Conservation (phyloP, 352 stramenopile species). For the Globisporangium uncinulatum region DNA sequence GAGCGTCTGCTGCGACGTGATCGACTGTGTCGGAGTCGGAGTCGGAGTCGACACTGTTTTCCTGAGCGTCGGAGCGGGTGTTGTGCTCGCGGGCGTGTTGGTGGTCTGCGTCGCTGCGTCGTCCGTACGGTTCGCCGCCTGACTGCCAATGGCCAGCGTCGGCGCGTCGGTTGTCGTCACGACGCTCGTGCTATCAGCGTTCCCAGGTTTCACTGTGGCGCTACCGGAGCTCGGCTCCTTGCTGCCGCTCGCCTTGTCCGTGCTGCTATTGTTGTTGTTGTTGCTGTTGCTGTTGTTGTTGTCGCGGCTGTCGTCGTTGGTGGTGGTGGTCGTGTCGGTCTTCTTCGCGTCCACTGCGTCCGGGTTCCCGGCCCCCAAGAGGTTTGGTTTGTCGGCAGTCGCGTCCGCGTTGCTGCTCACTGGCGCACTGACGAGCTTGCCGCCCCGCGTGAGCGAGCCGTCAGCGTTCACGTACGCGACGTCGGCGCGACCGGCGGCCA, state of each 20-base stretch:
- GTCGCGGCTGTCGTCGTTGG: neutral
- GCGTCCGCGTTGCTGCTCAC: neutral
- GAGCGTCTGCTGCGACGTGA: conserved; percentile 27
- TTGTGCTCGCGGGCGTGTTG: neutral
- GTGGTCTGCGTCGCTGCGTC: neutral
- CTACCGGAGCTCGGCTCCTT: neutral
- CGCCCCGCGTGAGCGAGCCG: conserved; percentile 48
- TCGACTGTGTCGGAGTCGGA: conserved; percentile 5
- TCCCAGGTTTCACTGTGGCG: conserved; percentile 6
- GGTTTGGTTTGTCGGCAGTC: neutral
- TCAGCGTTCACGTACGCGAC: conserved; percentile 71
- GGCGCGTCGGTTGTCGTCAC: conserved; percentile 1
- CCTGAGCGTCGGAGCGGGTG: neutral
- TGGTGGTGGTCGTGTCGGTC: conserved; percentile 3
- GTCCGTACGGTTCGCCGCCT: neutral
- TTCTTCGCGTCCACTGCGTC: conserved; percentile 10
- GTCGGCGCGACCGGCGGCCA: conserved; percentile 34
- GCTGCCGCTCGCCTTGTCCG: neutral
- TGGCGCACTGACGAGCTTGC: conserved; percentile 19
- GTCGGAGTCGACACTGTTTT: neutral
- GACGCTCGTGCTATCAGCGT: conserved; percentile 5
- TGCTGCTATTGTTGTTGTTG: conserved; percentile 7
- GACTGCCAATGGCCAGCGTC: conserved; percentile 9
- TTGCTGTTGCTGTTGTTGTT: conserved; percentile 12
- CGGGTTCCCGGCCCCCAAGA: neutral